Base-by-base conservation (phyloP, 352 stramenopile species). In the Phytophthora hibernalis region DNA sequence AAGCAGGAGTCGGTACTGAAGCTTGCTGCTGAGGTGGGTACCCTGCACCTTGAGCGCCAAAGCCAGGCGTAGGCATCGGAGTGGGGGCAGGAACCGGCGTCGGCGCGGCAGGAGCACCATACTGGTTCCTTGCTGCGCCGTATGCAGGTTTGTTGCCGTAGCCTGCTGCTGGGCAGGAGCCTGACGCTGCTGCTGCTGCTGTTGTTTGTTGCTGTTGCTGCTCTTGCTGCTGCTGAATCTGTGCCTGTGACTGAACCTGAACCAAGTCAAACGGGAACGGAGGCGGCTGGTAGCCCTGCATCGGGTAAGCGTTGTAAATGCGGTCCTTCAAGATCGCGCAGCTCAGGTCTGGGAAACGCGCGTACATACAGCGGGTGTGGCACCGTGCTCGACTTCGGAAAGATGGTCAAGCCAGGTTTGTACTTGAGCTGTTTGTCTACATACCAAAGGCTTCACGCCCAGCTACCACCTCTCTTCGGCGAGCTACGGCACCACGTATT, bases 181-280 rank as follows among this genome's bases (percentile, higher is more conserved):
- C 33, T 77, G 74, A 13, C 69, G 73, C 26, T 65, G 63, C 21
- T 66, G 68, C 38, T 76, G 73, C 16, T 69, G 68, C 12, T 68
- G 69, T 20, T 74, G 68, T 21, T 76, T 77, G 72, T 9, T 67
- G 58, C 15, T 83, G 79, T 85, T 83, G 54, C 37, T 87, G 75
- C 43, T 86, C 65, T 8, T 87, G 79, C 22, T 88, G 81, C 30
- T 82, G 73, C 40, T 86, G 72, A 71, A 91, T 84, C 42, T 85
- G 72, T 2, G 84, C 68, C 35, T 92, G 60, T 5, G 70, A 69
- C 22, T 87, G 68, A 28, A 94, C 65, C 54, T 91, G 83, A 16
- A 94, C 74, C 45, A 83, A 74, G 18, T 94, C 86, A 55, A 98
- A 96, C 43, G 92, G 89, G 75, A 94, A 96, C 22, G 79, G 83